Conservation (phyloP, 2,329 filamentous ascomycete genomes). For the Neophaeococcomyces aloes region DNA sequence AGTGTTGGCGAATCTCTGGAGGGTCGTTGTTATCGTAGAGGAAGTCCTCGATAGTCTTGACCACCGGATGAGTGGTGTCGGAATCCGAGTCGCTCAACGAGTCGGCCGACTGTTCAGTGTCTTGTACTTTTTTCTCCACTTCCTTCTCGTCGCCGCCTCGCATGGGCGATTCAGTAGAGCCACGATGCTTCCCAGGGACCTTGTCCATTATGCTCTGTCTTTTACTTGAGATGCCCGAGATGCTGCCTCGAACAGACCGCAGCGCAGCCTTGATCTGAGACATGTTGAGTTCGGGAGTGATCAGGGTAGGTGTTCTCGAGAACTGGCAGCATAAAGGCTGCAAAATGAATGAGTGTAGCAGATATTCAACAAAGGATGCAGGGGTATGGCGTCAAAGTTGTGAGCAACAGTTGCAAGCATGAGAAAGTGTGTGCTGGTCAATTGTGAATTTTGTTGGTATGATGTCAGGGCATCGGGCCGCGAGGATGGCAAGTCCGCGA, state of each 20-base stretch:
- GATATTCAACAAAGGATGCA: no score
- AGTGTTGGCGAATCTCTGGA: constrained; percentile 12
- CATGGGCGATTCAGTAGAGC: background rate
- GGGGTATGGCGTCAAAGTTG: no score
- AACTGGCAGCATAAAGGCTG: background rate
- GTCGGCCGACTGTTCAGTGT: background rate
- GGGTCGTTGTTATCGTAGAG: constrained; percentile 14
- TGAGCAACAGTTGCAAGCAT: no score
- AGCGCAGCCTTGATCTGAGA: constrained; percentile 2
- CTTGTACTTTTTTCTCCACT: background rate
- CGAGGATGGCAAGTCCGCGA: no score
- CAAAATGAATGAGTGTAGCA: no score
- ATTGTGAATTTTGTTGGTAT: no score
- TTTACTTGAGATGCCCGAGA: background rate
- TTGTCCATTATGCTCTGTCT: background rate
- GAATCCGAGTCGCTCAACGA: constrained; percentile 5
- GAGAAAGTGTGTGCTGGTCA: no score
- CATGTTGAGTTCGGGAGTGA: background rate
- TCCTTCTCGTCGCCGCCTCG: constrained; percentile 8
- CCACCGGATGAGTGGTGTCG: background rate
- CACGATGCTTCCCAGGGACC: background rate
- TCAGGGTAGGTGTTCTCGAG: background rate
- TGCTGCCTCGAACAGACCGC: background rate
- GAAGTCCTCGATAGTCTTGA: constrained; percentile 14
- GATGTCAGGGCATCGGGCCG: no score